Evolutionary conservation across 139 green algal genomes (phyloP), one percentile per base, ranked within the genome.

Genomic region (Chlamydomonas sphaeroides): DNA sequence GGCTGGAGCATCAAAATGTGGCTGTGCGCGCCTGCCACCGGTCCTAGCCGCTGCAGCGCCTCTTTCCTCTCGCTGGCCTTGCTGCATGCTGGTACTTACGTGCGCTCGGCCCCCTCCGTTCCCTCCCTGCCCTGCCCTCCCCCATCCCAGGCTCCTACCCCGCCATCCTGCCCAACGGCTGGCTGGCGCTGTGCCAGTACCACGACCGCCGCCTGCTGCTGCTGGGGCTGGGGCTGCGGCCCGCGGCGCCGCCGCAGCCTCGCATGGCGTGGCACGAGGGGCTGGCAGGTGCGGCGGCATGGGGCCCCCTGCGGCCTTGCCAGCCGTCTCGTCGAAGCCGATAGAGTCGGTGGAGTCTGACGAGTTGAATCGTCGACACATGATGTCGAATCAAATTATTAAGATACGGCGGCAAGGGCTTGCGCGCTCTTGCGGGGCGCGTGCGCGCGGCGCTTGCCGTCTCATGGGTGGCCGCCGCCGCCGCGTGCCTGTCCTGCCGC

Each of bases 111-210:
- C 61, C n/a, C 30, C 61, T 17, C 56, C 56, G 56, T 17, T n/a
- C 56, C 25, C 61, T 20, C 61, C n/a, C 61, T 41, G 8, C 42
- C 38, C 39, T 1, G 18, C 35, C 8, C 18, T 7, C 65, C 30
- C 42, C 42, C 11, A 1, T 17, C 68, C 33, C 70, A 78, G 70
- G 74, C 57, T 70, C 30, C 59, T 80, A 80, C 30, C 74, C 74
- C 6, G 17, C 2, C 39, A 21, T 80, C 15, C 61, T 80, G 0
- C 74, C 41, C 74, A 70, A 61, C 74, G 74, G 74, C 74, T 80
- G 74, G 59, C 32, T 80, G 57, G 74, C 74, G 11, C 59, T 80
- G 30, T 70, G 59, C 41, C 74, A 80, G 57, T 70, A 80, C 74
- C 41, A 69, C 74, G 59, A 61, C 74, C 74, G 74, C 11, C 74